Percentiles rank a stretch among this genome's conserved stretches.
These are phyloP conservation scores for Curvularia lunata DNA, from an alignment of 2,329 filamentous ascomycete genomes.

Conservation along the genomic window DNA sequence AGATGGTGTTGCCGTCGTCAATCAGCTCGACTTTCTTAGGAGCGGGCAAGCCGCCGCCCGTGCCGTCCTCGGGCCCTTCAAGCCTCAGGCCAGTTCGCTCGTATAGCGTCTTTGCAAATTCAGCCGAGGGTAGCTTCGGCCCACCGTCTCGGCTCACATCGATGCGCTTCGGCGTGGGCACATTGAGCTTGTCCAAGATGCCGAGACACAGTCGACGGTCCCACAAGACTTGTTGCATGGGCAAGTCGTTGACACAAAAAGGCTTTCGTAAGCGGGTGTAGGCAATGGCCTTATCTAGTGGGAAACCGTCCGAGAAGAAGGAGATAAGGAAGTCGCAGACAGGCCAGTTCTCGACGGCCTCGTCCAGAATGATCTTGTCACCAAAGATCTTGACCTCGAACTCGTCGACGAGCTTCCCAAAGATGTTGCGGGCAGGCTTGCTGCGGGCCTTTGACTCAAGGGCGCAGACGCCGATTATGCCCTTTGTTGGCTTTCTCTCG, in stretches of 20 bases:
- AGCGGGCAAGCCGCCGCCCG: slow-evolving; percentile 61
- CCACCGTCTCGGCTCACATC: slow-evolving; percentile 95
- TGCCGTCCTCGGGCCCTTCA: slow-evolving; percentile 72
- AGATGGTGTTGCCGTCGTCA: slow-evolving; percentile 87
- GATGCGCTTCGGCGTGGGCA: slow-evolving; percentile 85
- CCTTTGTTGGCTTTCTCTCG: slow-evolving; percentile 60
- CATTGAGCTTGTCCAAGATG: slow-evolving; percentile 85
- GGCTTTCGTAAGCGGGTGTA: slow-evolving; percentile 93
- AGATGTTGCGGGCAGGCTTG: slow-evolving; percentile 94
- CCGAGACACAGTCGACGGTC: slow-evolving; percentile 88
- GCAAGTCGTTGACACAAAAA: slow-evolving; percentile 96
- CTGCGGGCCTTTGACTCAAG: slow-evolving; percentile 94
- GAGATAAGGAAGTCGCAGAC: slow-evolving; percentile 96
- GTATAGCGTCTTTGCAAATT: slow-evolving; percentile 80
- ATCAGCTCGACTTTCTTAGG: slow-evolving; percentile 79
- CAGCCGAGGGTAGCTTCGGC: slow-evolving; percentile 75
- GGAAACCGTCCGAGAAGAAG: slow-evolving; percentile 98
- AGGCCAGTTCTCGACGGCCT: slow-evolving; percentile 95
- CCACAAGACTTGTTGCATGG: slow-evolving; percentile 97
- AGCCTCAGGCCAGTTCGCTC: slow-evolving; percentile 79
- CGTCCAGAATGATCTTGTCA: slow-evolving; percentile 97
- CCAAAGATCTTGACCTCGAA: slow-evolving; percentile 98
- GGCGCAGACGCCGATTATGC: slow-evolving; percentile 89
- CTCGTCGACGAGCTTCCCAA: slow-evolving; percentile 89
- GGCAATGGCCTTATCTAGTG: slow-evolving; percentile 93